Base-by-base conservation (phyloP, 2,329 filamentous ascomycete species). In the Aspergillus persii region DNA sequence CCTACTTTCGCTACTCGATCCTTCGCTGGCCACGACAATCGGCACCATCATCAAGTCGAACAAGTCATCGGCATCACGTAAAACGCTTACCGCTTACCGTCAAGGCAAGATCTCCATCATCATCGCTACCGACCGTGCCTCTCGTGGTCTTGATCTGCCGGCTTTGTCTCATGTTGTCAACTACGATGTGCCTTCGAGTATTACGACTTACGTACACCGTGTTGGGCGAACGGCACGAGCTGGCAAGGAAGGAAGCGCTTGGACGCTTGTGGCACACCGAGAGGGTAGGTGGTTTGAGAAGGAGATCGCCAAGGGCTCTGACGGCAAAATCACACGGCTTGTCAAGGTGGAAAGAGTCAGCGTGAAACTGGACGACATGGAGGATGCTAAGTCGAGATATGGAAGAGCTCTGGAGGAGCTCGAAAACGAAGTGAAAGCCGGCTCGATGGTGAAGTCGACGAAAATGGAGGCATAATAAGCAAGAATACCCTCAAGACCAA, bases 281-380 rank as follows among this genome's bases (percentile, higher is more conserved):
- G 93, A 99, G 76, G 92, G 88, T 26, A 85, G 89, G 49, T 96
- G 95, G 93, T 99, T 98, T 77, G 92, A 91, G 84, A 89, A 89
- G 60, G 89, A 90, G 67, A 88, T 98, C 62, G 89, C 86, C 1
- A 84, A 83, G 57, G 70, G 64, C 2, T 60, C 65, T 0, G 64
- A 73, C 33, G 70, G 71, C n/a, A 74, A 70, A 18, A 74, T 76
- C 30, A 70, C 68, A 2, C 65, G 74, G 12, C 63, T 64, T 0
- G 59, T 61, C 3, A 64, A 66, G 50, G 66, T 76, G 2, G 68
- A 72, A 31, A 70, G 68, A 47, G 63, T 74, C n/a, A 61, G 65
- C 8, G 56, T 76, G 48, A 75, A 72, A 56, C 50, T 69, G 18
- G 67, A 72, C 8, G 60, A 68, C 47, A 61, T 68, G 51, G 63